phyloP scores from a whole-genome alignment of 2,329 filamentous ascomycete genomes.

The Gliomastix tumulicola region DNA sequence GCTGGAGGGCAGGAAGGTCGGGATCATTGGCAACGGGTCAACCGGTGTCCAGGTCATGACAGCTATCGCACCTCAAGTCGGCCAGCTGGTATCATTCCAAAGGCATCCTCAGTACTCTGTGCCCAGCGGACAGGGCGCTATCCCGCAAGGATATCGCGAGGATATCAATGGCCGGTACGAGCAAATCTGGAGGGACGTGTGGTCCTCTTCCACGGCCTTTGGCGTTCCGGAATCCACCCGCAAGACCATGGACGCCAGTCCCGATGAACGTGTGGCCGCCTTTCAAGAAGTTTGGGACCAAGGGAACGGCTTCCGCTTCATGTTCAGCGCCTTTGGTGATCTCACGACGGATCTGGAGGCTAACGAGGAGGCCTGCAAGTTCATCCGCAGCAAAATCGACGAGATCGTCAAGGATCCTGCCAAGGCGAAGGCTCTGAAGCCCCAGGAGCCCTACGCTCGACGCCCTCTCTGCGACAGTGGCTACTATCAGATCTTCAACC shows the following conservation, averaged over 20 bases:
- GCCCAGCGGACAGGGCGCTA: slow-evolving; percentile 5
- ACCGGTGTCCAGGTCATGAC: background rate
- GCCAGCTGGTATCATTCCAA: slow-evolving; percentile 10
- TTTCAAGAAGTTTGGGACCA: slow-evolving; percentile 20
- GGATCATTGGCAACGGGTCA: background rate
- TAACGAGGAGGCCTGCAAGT: slow-evolving; percentile 15
- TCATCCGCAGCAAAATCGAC: slow-evolving; percentile 13
- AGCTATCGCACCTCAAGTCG: background rate
- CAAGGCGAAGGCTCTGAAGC: slow-evolving; percentile 10
- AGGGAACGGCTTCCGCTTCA: slow-evolving; percentile 19
- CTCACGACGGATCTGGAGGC: slow-evolving; percentile 9
- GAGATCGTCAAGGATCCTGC: slow-evolving; percentile 11
- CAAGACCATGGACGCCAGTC: slow-evolving; percentile 14
- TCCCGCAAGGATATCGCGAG: slow-evolving; percentile 5
- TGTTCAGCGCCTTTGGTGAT: slow-evolving; percentile 16
- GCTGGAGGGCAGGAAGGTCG: background rate
- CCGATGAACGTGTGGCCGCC: slow-evolving; percentile 17
- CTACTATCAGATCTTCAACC: slow-evolving; percentile 43
- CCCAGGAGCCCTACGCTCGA: slow-evolving; percentile 8
- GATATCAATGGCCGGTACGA: slow-evolving; percentile 16
- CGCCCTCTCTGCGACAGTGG: slow-evolving; percentile 22
- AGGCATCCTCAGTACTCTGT: slow-evolving; percentile 9
- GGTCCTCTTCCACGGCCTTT: slow-evolving; percentile 15
- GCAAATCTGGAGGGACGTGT: slow-evolving; percentile 15
- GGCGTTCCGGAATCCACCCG: slow-evolving; percentile 16